Evolutionary conservation across 805 yeast species (phyloP), one percentile per base, ranked within the genome.

Genomic region (Hanseniaspora taiwanica): DNA sequence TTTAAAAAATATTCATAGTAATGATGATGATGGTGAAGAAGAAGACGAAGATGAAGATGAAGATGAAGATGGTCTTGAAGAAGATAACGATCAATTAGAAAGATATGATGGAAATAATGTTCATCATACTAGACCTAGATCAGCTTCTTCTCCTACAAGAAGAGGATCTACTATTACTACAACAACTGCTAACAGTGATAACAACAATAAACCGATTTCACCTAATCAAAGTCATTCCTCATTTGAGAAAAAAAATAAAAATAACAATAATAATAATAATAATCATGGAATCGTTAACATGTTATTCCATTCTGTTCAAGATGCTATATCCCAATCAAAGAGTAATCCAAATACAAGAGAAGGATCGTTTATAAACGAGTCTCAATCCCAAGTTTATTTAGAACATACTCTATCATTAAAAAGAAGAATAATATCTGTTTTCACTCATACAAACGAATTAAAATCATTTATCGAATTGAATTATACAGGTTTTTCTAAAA

Each of bases 401-500:
- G 64, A 62, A 45, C 47, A 59, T 37, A 57, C 56, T 43, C 74
- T 81, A 44, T 76, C 82, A 7, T 65, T 82, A 47, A 81, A 78
- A 59, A 78, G 78, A 51, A 65, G 86, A 43, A 57, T 80, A 7
- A 68, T 76, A 34, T 71, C 78, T 3, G 60, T 76, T 33, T 89
- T 76, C 62, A 89, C 89, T 3, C 64, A 73, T 16, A 63, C 86
- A 17, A 79, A 87, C 6, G 97, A 89, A 59, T 68, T 89, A 48
- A 76, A 81, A 50, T 83, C 94, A 9, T 89, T 64, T 55, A 69
- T 82, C 38, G 94, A 86, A 52, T 66, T 91, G 48, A 89, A 89
- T 65, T 72, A 69, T 48, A 83, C 94, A 19, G 97, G 96, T 2
- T 83, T 89, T 58, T 72, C 82, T 39, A 89, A 89, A 60, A 87